Percentiles rank a stretch among this genome's conserved stretches.
Conservation (phyloP, 2,329 filamentous ascomycete species). For the Blastomyces silverae region DNA sequence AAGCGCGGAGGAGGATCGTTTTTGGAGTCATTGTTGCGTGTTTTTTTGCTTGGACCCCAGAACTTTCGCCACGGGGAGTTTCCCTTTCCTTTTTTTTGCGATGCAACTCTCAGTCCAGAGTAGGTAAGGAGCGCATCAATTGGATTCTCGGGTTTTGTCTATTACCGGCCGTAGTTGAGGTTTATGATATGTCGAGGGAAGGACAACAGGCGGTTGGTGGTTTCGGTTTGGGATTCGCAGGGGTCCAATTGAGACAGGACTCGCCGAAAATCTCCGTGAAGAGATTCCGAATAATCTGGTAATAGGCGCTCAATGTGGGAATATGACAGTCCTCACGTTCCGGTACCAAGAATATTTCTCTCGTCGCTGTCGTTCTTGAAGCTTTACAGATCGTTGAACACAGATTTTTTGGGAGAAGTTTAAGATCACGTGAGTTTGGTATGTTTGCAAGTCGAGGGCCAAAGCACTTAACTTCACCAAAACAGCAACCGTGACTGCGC, state of each 20-base stretch:
- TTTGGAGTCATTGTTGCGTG: conserved; percentile 12
- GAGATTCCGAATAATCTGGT: neutral
- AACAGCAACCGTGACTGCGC: neutral
- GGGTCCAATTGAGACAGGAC: neutral
- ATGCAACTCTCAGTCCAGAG: neutral
- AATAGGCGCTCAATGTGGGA: neutral
- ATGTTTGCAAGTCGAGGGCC: neutral
- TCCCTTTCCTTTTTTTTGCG: neutral
- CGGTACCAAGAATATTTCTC: neutral
- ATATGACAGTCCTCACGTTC: neutral
- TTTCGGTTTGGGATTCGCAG: neutral
- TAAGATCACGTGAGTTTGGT: conserved; percentile 8
- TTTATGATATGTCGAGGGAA: neutral
- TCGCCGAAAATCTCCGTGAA: neutral
- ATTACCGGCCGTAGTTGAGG: neutral
- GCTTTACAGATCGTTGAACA: neutral
- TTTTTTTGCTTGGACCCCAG: neutral
- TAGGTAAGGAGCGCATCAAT: neutral
- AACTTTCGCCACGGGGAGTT: neutral
- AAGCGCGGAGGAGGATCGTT: conserved; percentile 9
- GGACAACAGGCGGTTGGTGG: neutral
- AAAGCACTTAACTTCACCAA: no score
- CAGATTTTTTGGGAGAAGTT: conserved; percentile 3
- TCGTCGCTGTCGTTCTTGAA: neutral
- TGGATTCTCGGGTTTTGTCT: neutral